Evolutionary conservation across 2,329 filamentous ascomycete species (phyloP), one percentile per base, ranked within the genome.

Genomic region (Alternaria sp.): DNA sequence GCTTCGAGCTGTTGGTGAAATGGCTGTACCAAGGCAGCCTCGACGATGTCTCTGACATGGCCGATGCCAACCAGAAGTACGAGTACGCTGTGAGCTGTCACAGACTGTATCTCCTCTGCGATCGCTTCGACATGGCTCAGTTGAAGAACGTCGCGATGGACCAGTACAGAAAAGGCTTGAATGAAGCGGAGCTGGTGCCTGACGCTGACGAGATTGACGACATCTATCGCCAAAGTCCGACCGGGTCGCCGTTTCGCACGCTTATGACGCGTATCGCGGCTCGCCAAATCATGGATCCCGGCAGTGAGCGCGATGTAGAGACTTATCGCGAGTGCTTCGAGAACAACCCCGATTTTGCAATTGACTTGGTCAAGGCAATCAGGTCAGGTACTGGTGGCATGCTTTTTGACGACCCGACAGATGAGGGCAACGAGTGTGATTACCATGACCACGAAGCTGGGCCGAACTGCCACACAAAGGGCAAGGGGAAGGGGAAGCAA

Each of bases 251-350:
- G 1, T 85, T 85, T 67, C 76, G 82, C 34, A 76, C 70, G 29
- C 74, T 85, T 21, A 82, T 85, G 79, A 80, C 81, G 53, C 77
- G 78, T 60, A 85, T 85, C 46, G 83, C 83, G n/a, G 83, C 83
- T 4, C 76, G 83, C 26, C 83, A 85, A 72, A 83, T 85, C 60
- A 85, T 85, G 83, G 83, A 85, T 62, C 83, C 83, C 0, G 81
- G 80, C 29, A 80, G 75, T 53, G 77, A 83, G 40, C 79, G 80
- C 56, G 79, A 84, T 66, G 80, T 82, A 3, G 78, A 80, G 26
- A 78, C 77, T 4, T 85, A 85, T 63, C 79, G 80, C 36, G 73
- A 76, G 39, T 84, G 82, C 65, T 84, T 85, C 68, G 76, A 80
- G 29, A 72, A 76, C 59, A 82, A 79, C 62, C 75, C 82, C 1